Evolutionary conservation across 345 rosid genomes (phyloP), one percentile per base, ranked within the genome.

Genomic region (Linum lewisii): DNA sequence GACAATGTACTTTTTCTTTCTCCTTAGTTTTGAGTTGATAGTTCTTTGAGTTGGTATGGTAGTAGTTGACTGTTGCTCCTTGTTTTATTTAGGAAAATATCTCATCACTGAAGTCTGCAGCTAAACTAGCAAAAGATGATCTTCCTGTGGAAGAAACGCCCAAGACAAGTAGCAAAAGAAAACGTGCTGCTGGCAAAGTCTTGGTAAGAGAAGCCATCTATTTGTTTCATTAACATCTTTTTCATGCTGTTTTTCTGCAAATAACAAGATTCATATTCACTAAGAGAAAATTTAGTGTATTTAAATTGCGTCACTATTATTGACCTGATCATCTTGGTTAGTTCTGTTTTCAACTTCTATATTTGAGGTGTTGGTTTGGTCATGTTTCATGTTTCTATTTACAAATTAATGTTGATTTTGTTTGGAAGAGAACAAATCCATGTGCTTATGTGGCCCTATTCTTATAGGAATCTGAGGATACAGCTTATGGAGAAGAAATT

Each of bases 81-180:
- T 57, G 15, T 57, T 57, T 65, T 29, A 21, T 69, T 59, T 68
- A 79, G 88, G 87, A 76, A 66, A 77, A 66, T 71, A 59, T 61
- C 65, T 73, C 84, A 66, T 76, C 95, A 44, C 75, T 75, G 42
- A 90, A 87, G 75, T 69, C 83, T 2, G 72, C 69, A 36, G 47
- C 62, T 62, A 85, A 84, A 68, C 64, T 65, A 60, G 69, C 61
- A 21, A 77, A 72, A 73, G 88, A 77, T 68, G 81, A 63, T 45
- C 75, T 65, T 55, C 81, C 68, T 14, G 21, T 38, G 54, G 82
- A 76, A 72, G 95, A 80, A 63, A 84, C 74, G 61, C 75, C 91
- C n/a, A 74, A 78, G 80, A 63, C 81, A 55, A 72, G 60, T 70
- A 26, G 69, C 57, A 90, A 82, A 83, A 76, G 89, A 66, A 90